Evolutionary conservation across 352 stramenopile species (phyloP).

Genomic region (Phytophthora crassamura): DNA sequence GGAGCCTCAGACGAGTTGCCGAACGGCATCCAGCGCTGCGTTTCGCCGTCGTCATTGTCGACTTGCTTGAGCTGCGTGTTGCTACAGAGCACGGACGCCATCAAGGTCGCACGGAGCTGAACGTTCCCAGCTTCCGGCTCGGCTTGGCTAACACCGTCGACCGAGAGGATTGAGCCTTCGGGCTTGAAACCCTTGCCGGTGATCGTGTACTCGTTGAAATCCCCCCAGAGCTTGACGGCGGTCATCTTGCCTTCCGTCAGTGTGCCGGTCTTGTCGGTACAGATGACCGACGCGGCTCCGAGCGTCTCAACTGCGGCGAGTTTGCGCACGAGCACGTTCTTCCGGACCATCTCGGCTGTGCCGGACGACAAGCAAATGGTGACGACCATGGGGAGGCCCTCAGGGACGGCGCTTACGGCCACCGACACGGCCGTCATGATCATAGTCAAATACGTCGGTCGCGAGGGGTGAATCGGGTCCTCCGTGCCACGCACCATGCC

Average conservation of each 20-base stretch:
- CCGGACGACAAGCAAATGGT: slow-evolving; percentile 81
- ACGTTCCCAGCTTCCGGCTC: slow-evolving; percentile 48
- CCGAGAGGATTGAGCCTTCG: slow-evolving; percentile 55
- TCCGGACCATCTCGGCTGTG: slow-evolving; percentile 77
- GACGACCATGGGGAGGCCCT: slow-evolving; percentile 84
- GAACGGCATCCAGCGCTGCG: slow-evolving; percentile 51
- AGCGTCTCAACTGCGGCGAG: slow-evolving; percentile 86
- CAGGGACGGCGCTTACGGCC: slow-evolving; percentile 74
- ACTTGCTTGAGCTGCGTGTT: slow-evolving; percentile 78
- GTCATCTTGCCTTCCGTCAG: slow-evolving; percentile 92
- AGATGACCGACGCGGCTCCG: slow-evolving; percentile 93
- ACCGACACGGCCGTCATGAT: slow-evolving; percentile 95
- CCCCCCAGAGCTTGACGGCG: slow-evolving; percentile 76
- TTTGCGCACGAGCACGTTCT: slow-evolving; percentile 88
- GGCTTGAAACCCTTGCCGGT: slow-evolving; percentile 71
- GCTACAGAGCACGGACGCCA: slow-evolving; percentile 74
- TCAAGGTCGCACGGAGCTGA: slow-evolving; percentile 64
- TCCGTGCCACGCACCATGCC: slow-evolving; percentile 67
- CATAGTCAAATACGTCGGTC: slow-evolving; percentile 91
- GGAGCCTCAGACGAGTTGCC: slow-evolving; percentile 82
- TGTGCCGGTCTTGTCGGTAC: slow-evolving; percentile 95
- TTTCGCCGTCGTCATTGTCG: slow-evolving; percentile 49
- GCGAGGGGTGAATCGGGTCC: slow-evolving; percentile 70
- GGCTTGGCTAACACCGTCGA: slow-evolving; percentile 50
- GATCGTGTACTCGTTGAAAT: slow-evolving; percentile 74